These are phyloP conservation scores for Solanum virginianum DNA, from an alignment of 257 asterid genomes.

Conservation along the genomic window DNA sequence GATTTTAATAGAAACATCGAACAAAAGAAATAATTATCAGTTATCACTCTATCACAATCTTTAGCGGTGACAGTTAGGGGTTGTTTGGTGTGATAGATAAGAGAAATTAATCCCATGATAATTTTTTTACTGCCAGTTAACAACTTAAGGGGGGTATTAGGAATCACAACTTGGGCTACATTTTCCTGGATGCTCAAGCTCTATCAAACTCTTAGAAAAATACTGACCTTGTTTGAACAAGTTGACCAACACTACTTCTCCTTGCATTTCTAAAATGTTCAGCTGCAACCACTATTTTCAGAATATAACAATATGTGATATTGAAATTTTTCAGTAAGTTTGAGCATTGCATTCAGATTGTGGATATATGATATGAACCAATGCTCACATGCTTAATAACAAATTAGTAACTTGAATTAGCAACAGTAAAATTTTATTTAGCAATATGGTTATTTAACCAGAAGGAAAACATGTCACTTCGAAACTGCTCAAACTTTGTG, in stretches of 20 bases:
- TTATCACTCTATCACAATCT: no score
- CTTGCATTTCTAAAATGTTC: not conserved
- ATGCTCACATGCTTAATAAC: not conserved
- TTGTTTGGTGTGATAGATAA: no score
- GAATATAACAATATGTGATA: not conserved
- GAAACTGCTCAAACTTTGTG: not conserved
- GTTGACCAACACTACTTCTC: not conserved
- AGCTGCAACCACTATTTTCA: not conserved
- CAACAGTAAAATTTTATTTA: not conserved
- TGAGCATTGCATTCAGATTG: not conserved
- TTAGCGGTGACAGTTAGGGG: no score
- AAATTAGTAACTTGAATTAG: not conserved
- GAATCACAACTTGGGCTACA: not conserved
- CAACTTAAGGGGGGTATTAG: not conserved
- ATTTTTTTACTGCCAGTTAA: not conserved
- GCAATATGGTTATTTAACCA: not conserved
- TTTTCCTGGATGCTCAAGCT: not conserved
- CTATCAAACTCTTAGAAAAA: not conserved
- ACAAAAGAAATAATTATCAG: no score
- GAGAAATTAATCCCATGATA: no score
- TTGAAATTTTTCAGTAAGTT: not conserved
- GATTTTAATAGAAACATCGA: not conserved
- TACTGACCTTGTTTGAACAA: not conserved
- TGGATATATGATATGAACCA: not conserved
- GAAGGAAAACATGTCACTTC: not conserved